Conservation (phyloP, 805 yeast species). For the Lachancea kluyveri region DNA sequence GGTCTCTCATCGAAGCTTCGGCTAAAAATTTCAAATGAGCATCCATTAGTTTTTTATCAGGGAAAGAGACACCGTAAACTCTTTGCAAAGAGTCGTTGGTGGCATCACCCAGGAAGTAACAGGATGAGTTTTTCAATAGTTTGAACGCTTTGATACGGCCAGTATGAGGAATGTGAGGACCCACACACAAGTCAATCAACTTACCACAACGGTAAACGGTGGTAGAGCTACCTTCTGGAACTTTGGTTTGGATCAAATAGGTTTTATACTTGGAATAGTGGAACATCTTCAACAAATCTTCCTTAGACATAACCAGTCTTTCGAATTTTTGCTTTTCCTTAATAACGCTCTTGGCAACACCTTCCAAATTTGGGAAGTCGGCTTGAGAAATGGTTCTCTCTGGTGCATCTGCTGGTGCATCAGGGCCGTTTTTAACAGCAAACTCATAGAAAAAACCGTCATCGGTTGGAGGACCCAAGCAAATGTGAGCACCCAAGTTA, state of each 20-base stretch:
- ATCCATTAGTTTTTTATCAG: constrained; percentile 93
- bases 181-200: constrained; percentile 91
- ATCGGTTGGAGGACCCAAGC: constrained; percentile 94
- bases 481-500: constrained; percentile 88
- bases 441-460: constrained; percentile 98
- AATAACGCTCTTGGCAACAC: constrained; percentile 81
- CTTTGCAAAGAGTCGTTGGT: constrained; percentile 93
- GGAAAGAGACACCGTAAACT: constrained; percentile 96
- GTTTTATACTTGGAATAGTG: constrained; percentile 93
- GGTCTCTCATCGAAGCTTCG: constrained; percentile 95
- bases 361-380: constrained; percentile 80
- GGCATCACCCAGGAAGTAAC: constrained; percentile 92
- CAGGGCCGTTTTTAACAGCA: constrained; percentile 46
- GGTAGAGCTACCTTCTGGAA: constrained; percentile 93
- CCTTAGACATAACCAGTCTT: constrained; percentile 88
- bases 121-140: constrained; percentile 90
- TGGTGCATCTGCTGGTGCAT: constrained; percentile 51
- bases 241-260: constrained; percentile 74
- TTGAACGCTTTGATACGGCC: constrained; percentile 94
- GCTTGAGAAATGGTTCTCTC: constrained; percentile 69
- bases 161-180: constrained; percentile 97
- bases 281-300: constrained; percentile 88
- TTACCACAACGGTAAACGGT: constrained; percentile 98
- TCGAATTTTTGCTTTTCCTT: constrained; percentile 94
- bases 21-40: constrained; percentile 90